Evolutionary conservation across 257 asterid species (phyloP).

Genomic region (Plantago elongata): DNA sequence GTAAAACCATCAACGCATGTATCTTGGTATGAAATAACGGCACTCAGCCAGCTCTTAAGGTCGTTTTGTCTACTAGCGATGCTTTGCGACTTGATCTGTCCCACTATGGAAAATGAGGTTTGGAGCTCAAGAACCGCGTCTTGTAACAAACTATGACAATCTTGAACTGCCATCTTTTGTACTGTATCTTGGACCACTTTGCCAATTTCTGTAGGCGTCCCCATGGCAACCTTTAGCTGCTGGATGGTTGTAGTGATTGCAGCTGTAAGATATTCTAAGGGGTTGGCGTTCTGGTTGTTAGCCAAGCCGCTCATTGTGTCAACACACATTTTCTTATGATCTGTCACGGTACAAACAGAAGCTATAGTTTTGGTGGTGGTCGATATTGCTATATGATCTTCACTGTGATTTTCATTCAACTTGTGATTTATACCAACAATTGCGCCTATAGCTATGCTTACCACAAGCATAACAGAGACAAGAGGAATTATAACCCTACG

Average conservation of each 20-base stretch:
- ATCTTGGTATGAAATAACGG: conserved; percentile 37
- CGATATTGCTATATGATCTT: conserved; percentile 10
- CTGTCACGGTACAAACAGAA: conserved; percentile 31
- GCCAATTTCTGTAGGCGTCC: conserved; percentile 18
- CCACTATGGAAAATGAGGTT: conserved; percentile 30
- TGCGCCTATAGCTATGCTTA: conserved; percentile 20
- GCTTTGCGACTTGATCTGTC: conserved; percentile 23
- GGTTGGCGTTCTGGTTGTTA: conserved; percentile 27
- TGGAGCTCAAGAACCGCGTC: conserved; percentile 44
- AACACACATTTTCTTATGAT: conserved; percentile 29
- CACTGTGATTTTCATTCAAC: background rate
- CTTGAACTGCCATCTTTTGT: conserved; percentile 42
- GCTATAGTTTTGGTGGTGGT: conserved; percentile 26
- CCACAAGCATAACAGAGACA: conserved; percentile 22
- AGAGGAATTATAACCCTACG: conserved; percentile 20
- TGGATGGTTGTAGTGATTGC: conserved; percentile 27
- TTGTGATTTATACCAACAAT: conserved; percentile 9
- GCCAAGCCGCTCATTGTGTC: conserved; percentile 26
- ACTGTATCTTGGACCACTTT: conserved; percentile 27
- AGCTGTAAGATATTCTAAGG: conserved; percentile 29
- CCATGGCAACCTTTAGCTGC: conserved; percentile 28
- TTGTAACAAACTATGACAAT: conserved; percentile 38
- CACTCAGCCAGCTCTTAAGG: conserved; percentile 46
- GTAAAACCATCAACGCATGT: conserved; percentile 40
- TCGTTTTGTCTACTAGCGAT: conserved; percentile 22